A percentile compares a stretch with the other conserved stretches of the same genome.
phyloP scores from a whole-genome alignment of 441 rosid species.

The Corymbia citriodora region DNA sequence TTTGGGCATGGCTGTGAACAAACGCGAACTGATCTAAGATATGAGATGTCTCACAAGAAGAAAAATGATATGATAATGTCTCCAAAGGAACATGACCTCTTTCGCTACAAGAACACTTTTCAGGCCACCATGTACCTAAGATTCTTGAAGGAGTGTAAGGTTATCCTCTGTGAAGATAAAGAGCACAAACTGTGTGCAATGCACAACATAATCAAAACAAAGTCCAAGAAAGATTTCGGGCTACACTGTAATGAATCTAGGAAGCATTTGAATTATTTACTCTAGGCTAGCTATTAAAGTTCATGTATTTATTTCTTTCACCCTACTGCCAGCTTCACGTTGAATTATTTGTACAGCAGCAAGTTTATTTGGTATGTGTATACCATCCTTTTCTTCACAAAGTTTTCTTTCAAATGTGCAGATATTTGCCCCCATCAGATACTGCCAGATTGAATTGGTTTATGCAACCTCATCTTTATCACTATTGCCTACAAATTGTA shows the following conservation, averaged over 20 bases:
- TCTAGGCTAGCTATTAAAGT: background rate
- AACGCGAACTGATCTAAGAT: slow-evolving; percentile 51
- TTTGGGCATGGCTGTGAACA: slow-evolving; percentile 40
- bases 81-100: background rate
- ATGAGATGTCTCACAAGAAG: background rate
- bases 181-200: background rate
- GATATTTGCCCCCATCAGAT: background rate
- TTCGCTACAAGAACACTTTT: background rate
- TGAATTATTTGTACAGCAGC: background rate
- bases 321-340: background rate
- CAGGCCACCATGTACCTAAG: background rate
- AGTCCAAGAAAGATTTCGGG: background rate
- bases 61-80: background rate
- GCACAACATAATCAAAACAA: background rate
- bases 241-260: background rate
- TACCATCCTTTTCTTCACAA: background rate
- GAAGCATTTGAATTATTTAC: background rate
- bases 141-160: background rate
- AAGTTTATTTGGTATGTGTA: background rate
- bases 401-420: background rate
- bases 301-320: background rate
- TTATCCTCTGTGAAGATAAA: background rate
- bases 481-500: background rate
- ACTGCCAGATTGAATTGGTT: background rate
- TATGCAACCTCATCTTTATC: background rate